Evolutionary conservation across 768 basidiomycete species (phyloP), one percentile per base, ranked within the genome.

Genomic region (Suillus bovinus): DNA sequence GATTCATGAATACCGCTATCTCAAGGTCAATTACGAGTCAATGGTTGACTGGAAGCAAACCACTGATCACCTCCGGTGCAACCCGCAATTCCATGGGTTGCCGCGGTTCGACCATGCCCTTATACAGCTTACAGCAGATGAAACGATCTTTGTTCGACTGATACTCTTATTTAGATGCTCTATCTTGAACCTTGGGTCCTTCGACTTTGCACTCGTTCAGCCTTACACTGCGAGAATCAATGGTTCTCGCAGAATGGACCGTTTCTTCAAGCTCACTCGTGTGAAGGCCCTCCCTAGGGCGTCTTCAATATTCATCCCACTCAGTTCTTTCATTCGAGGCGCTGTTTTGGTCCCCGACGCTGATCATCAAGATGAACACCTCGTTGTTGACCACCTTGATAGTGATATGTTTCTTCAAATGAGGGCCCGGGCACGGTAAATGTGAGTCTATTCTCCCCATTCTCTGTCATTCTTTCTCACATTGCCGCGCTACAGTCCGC

Each of bases 361-460:
- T 20, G 60, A 64, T 11, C 44, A 33, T 7, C 24, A 46, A 42
- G 68, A 66, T 1, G 72, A 76, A 39, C 71, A 27, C 34, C 55
- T 76, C 5, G 62, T 77, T 14, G 61, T 70, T 13, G 72, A 78
- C 59, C 36, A 67, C n/a, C 22, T 72, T 31, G 77, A 77, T 62
- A 42, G 59, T 13, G 73, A 77, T 50, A 72, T 74, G 71, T 74
- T 72, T 44, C 54, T 63, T 1, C 29, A 39, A 29, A 61, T 61
- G 52, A 22, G 2, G 46, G 47, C 17, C 27, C 3, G 3, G 49
- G 49, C 16, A 1, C 27, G 2, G 49, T 50, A 29, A 29, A 49
- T 27, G 44, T 46, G 1, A 46, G 44, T 46, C 11, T 44, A 22
- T n/a, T 44, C 42, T n/a, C n/a, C n/a, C 10, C 42, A 44, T 9